Evolutionary conservation across 2,329 filamentous ascomycete species (phyloP), one percentile per base, ranked within the genome.

Genomic region (Colletotrichum filicis): DNA sequence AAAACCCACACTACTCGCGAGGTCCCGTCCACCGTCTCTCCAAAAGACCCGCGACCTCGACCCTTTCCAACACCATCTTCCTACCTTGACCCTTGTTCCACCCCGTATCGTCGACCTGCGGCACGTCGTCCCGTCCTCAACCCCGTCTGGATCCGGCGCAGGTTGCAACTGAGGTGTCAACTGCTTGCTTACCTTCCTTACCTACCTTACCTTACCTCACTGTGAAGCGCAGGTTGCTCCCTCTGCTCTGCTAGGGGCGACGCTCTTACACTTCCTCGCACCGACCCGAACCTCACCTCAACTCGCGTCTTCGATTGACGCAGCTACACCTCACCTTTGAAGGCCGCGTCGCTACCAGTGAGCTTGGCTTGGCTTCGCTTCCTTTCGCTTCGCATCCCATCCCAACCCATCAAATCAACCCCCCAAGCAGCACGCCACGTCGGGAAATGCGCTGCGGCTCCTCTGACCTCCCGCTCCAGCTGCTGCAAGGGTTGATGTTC

Each of bases 371-470:
- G 37, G 37, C 37, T 64, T 61, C 56, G 22, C 61, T 52, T 65
- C 66, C 66, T 67, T 42, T 30, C 56, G 35, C 68, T 58, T 66
- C 60, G 55, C 68, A 68, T 68, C 68, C 12, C 65, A 72, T 72
- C 69, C 49, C 57, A 64, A 55, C 57, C 62, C 60, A 58, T 49
- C 65, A 60, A 63, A 57, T 63, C 68, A 52, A 42, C 68, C 59
- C 57, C 56, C 65, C 66, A 63, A 61, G 68, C 68, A 57, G 63
- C 72, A 73, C 68, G 42, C 65, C 68, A 68, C 69, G 64, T 55
- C 62, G 69, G 68, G 68, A 68, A 63, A 73, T 74, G 72, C 65
- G 73, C 71, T 71, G 74, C 64, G 71, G 74, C 71, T 68, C 67
- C 55, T 65, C 59, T 69, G 56, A 58, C 35, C 67, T 66, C 59